Percentiles rank a stretch among this genome's conserved stretches.
phyloP scores from a whole-genome alignment of 2,329 filamentous ascomycete species.

The Ceratocystis cubensis region DNA sequence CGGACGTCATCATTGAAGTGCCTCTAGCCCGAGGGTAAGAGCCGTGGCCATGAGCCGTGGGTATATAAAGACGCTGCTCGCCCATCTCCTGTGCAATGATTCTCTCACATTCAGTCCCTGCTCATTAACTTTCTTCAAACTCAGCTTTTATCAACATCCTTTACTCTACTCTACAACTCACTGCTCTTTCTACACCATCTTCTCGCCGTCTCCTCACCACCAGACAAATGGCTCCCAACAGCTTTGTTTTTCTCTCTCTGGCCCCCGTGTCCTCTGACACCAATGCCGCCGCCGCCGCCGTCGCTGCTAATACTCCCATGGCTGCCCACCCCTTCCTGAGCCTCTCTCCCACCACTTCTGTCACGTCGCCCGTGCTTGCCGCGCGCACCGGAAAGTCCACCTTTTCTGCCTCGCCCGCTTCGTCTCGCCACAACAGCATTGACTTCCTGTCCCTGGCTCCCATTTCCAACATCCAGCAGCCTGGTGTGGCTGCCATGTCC shows the following conservation, averaged over 20 bases:
- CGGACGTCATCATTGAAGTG: background rate
- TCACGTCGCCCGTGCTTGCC: slow-evolving; percentile 40
- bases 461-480: slow-evolving; percentile 1
- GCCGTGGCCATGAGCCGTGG: background rate
- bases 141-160: background rate
- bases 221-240: slow-evolving; percentile 15
- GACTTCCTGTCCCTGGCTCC: slow-evolving; percentile 22
- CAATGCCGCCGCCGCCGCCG: background rate
- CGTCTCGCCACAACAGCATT: slow-evolving; percentile 24
- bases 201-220: background rate
- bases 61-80: slow-evolving; percentile 10
- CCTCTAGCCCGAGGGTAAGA: background rate
- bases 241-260: slow-evolving; percentile 19
- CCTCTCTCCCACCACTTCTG: slow-evolving; percentile 46
- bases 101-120: background rate
- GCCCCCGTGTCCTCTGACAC: slow-evolving; percentile 16
- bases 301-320: background rate
- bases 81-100: background rate
- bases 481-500: slow-evolving; percentile 4
- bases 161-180: background rate
- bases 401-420: slow-evolving; percentile 14
- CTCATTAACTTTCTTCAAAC: background rate
- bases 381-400: slow-evolving; percentile 22
- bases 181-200: background rate
- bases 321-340: slow-evolving; percentile 36